phyloP scores from a whole-genome alignment of 352 stramenopile genomes.

The Phytopythium helicoides region DNA sequence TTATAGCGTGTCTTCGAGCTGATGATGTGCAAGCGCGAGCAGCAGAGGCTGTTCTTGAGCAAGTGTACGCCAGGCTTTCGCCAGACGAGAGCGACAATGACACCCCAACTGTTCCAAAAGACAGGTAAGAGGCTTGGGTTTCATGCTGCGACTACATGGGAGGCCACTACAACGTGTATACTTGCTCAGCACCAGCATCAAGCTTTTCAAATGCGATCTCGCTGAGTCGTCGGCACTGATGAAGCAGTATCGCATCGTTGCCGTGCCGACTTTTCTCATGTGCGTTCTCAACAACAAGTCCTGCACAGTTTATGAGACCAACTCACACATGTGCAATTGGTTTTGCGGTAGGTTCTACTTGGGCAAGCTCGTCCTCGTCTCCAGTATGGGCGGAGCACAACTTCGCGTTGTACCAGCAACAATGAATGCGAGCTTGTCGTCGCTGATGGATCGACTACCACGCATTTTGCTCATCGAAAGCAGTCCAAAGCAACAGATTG shows the following conservation, averaged over 20 bases:
- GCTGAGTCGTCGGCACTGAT: constrained; percentile 50
- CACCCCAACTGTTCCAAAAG: not conserved
- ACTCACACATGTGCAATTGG: not conserved
- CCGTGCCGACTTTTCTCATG: constrained; percentile 73
- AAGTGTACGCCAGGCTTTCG: constrained; percentile 40
- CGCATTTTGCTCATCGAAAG: constrained; percentile 62
- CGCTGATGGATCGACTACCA: constrained; percentile 53
- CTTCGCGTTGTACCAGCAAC: constrained; percentile 53
- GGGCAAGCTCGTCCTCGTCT: constrained; percentile 50
- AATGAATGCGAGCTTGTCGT: constrained; percentile 56
- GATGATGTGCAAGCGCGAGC: constrained; percentile 62
- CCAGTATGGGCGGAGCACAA: constrained; percentile 50
- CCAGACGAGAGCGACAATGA: constrained; percentile 8
- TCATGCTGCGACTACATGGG: constrained; percentile 5
- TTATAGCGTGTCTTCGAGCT: constrained; percentile 62
- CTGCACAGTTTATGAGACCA: not conserved
- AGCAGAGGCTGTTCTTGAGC: constrained; percentile 52
- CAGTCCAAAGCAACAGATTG: constrained; percentile 50
- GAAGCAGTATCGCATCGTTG: constrained; percentile 66
- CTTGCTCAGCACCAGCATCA: constrained; percentile 30
- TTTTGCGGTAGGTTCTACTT: constrained; percentile 55
- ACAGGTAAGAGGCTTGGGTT: constrained; percentile 1
- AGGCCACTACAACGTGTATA: too few relatives aligned
- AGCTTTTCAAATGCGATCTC: constrained; percentile 74
- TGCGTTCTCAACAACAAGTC: constrained; percentile 14